Evolutionary conservation across 2,329 filamentous ascomycete genomes (phyloP), one percentile per base, ranked within the genome.

Genomic region (Pyrenochaeta sp.): DNA sequence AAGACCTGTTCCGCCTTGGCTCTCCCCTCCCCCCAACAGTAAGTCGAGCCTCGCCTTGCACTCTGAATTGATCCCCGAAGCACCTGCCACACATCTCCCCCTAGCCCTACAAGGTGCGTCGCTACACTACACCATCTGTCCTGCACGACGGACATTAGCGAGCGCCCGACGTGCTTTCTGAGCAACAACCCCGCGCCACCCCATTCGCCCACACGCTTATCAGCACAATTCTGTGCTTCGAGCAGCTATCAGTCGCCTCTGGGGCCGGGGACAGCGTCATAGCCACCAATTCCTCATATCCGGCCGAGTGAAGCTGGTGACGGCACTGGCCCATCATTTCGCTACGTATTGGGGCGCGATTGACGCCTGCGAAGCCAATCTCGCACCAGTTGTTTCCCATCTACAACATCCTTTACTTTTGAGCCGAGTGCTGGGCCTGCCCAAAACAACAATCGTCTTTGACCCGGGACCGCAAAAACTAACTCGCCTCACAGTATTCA

Each of bases 171-270:
- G 48, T 47, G 49, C 22, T 44, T n/a, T 54, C 42, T 56, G 51
- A 50, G 50, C 54, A 50, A 54, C 57, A 67, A 19, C 68, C 72
- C 73, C 72, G 70, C 73, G 62, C 56, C 56, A 57, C 66, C 66
- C 65, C 62, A 76, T 77, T 75, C 71, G 74, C 64, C 68, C 28
- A 54, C 48, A 52, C 42, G 59, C 73, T 77, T 76, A 77, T 77
- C 74, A 72, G 65, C 54, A 52, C 49, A 50, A 22, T 51, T 57
- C 48, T 57, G 61, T 67, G 61, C 66, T 57, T 58, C 52, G 56
- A 61, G 57, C 62, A 68, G 66, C 64, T 69, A 74, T 71, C 71
- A 65, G 60, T 67, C 42, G 64, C 61, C 57, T 60, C 62, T 52
- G 54, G 59, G 50, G 42, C 44, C 39, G 19, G 52, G 62, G 54